Conservation (phyloP, 1,284 basidiomycete genomes). For the Ceratobasidium sp. region DNA sequence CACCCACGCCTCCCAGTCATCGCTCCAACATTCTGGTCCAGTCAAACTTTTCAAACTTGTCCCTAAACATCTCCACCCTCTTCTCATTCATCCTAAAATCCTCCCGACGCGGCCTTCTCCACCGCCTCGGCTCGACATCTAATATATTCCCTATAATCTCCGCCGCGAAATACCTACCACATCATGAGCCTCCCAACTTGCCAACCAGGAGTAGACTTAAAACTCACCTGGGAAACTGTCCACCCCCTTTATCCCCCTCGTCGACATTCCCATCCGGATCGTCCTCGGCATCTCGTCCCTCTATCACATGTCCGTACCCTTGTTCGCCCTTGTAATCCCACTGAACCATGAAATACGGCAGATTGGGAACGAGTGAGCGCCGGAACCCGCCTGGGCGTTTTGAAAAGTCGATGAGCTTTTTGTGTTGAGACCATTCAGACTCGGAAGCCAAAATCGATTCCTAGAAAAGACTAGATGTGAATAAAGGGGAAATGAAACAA, state of each 20-base stretch:
- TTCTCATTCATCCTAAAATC: constrained; percentile 80
- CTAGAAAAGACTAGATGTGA: constrained; percentile 58
- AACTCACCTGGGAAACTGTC: constrained; percentile 86
- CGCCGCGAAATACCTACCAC: constrained; percentile 87
- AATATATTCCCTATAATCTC: constrained; percentile 96
- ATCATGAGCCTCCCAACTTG: constrained; percentile 1
- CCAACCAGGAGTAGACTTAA: neutral
- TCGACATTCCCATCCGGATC: constrained; percentile 73
- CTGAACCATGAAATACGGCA: constrained; percentile 99
- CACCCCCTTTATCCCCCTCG: constrained; percentile 88
- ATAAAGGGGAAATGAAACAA: neutral
- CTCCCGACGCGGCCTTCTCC: constrained; percentile 83
- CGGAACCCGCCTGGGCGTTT: constrained; percentile 90
- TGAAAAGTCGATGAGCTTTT: constrained; percentile 95
- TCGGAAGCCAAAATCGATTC: constrained; percentile 94
- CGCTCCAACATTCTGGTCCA: constrained; percentile 78
- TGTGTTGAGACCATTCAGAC: constrained; percentile 97
- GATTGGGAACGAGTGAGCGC: constrained; percentile 91
- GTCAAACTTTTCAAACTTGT: constrained; percentile 77
- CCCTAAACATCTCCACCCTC: constrained; percentile 75
- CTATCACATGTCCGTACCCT: constrained; percentile 97
- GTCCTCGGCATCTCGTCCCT: constrained; percentile 78
- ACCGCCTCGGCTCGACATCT: constrained; percentile 87
- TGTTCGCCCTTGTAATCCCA: constrained; percentile 98
- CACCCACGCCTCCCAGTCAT: neutral